Evolutionary conservation across 2,329 filamentous ascomycete species (phyloP).

Genomic region (Alternaria gansuensis): DNA sequence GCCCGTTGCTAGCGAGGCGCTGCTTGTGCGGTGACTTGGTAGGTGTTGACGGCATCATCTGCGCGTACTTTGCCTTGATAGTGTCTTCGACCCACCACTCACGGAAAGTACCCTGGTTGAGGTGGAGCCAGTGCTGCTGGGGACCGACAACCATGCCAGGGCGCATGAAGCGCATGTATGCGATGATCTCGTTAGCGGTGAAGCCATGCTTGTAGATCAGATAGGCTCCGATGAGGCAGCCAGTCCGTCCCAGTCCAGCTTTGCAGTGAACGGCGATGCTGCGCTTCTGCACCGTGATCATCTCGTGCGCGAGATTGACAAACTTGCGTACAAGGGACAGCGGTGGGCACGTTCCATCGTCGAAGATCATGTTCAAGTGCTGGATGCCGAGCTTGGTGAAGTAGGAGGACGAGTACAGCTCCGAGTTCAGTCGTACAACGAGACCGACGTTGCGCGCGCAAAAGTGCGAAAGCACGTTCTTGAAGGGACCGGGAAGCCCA

Average conservation of each 20-base stretch:
- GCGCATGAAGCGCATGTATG: conserved; percentile 99
- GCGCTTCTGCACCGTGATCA: conserved; percentile 89
- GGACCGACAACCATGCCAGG: conserved; percentile 99
- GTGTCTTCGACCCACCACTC: conserved; percentile 91
- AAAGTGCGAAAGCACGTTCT: conserved; percentile 94
- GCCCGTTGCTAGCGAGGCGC: conserved; percentile 68
- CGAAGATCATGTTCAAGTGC: conserved; percentile 99
- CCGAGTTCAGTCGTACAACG: conserved; percentile 93
- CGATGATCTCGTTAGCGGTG: conserved; percentile 95
- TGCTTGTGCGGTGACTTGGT: conserved; percentile 62
- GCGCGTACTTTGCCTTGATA: conserved; percentile 83
- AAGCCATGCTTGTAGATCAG: conserved; percentile 97
- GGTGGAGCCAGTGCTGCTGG: conserved; percentile 97
- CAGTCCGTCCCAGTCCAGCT: conserved; percentile 92
- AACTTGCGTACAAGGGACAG: conserved; percentile 91
- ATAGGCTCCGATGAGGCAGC: conserved; percentile 96
- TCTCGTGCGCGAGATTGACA: conserved; percentile 92
- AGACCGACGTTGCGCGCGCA: conserved; percentile 86
- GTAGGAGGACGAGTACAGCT: conserved; percentile 95
- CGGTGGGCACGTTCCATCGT: conserved; percentile 94
- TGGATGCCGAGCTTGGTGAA: conserved; percentile 95
- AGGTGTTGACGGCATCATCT: conserved; percentile 64
- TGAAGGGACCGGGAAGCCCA: conserved; percentile 84
- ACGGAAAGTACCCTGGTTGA: conserved; percentile 96
- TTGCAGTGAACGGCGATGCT: conserved; percentile 98